phyloP scores from a whole-genome alignment of 306 rosid genomes.

The Betula pendula region DNA sequence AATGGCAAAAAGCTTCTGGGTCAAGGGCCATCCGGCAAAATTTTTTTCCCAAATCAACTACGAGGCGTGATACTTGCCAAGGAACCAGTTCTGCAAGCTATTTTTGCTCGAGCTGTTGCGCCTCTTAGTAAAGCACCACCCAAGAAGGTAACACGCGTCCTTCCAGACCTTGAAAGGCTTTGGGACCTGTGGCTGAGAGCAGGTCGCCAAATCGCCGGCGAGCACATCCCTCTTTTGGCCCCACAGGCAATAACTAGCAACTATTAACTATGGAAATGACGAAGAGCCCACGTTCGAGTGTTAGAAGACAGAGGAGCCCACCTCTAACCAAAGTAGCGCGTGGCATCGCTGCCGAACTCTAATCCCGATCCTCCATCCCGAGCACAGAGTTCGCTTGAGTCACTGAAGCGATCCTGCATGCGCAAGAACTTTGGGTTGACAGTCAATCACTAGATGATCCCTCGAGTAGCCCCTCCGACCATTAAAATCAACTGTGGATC shows the following conservation, averaged over 20 bases:
- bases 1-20: slow-evolving; percentile 55
- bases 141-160: slow-evolving; percentile 84
- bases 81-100: slow-evolving; percentile 93
- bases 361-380: too few species aligned
- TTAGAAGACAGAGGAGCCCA: slow-evolving; percentile 49
- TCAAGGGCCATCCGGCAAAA: slow-evolving; percentile 88
- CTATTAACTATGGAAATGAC: slow-evolving; percentile 49
- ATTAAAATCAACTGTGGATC: too few species aligned
- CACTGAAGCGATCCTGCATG: too few species aligned
- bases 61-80: slow-evolving; percentile 84
- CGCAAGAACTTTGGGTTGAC: too few species aligned
- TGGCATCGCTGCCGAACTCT: too few species aligned
- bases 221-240: slow-evolving; percentile 84
- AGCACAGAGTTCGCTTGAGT: too few species aligned
- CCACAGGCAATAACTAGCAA: slow-evolving; percentile 63
- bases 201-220: slow-evolving; percentile 84
- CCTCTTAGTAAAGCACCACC: slow-evolving; percentile 94
- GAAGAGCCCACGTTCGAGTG: slow-evolving; percentile 59
- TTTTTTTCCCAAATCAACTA: slow-evolving; percentile 82
- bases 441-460: too few species aligned
- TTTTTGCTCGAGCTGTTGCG: slow-evolving; percentile 80
- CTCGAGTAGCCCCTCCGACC: too few species aligned
- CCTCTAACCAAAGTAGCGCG: too few species aligned
- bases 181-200: slow-evolving; percentile 98
- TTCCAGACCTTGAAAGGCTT: slow-evolving; percentile 90